A percentile compares a stretch with the other conserved stretches of the same genome.
These are phyloP conservation scores for Afroboletus lepidellus DNA, from an alignment of 1,284 basidiomycete genomes.

Conservation along the genomic window DNA sequence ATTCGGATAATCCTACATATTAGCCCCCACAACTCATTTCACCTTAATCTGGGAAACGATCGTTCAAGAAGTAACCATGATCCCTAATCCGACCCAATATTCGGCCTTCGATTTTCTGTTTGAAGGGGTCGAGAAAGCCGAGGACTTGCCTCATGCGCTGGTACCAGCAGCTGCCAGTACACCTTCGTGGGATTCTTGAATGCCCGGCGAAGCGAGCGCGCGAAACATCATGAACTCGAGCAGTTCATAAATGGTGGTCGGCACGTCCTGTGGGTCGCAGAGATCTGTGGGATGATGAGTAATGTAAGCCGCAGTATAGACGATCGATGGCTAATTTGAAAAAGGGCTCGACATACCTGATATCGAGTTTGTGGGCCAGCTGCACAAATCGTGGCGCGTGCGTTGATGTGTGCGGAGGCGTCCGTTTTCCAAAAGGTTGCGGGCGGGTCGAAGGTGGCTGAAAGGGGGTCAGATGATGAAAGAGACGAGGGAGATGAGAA, in stretches of 20 bases:
- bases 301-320: neutral
- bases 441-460: neutral
- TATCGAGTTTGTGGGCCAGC: neutral
- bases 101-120: neutral
- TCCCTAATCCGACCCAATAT: neutral
- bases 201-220: neutral
- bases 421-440: neutral
- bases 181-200: neutral
- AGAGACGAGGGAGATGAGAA: neutral
- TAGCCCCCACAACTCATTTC: neutral
- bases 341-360: neutral
- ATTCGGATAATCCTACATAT: neutral
- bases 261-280: neutral
- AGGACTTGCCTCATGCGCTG: neutral
- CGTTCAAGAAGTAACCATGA: neutral
- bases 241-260: neutral
- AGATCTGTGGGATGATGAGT: neutral
- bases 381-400: neutral
- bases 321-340: neutral
- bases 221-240: neutral
- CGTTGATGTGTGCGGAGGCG: neutral
- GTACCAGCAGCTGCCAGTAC: too few relatives aligned
- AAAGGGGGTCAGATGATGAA: neutral
- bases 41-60: neutral
- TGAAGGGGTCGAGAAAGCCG: neutral